These are phyloP conservation scores for Sphaceloma murrayae DNA, from an alignment of 2,329 filamentous ascomycete genomes.

Conservation along the genomic window DNA sequence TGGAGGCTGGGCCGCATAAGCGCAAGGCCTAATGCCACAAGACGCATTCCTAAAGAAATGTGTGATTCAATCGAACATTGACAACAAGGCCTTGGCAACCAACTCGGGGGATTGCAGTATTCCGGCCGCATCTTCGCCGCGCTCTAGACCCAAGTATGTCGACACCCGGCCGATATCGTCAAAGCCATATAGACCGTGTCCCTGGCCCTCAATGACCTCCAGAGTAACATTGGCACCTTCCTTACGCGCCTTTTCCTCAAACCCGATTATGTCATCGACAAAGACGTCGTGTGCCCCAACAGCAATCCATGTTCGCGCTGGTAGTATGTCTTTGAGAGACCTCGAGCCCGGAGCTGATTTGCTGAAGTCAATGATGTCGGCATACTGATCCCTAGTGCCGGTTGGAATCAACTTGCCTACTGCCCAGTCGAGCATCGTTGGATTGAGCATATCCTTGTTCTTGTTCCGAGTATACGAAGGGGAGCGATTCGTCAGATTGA, in stretches of 20 bases:
- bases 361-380: constrained; percentile 5
- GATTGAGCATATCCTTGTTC: constrained; percentile 7
- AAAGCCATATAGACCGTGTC: constrained; percentile 5
- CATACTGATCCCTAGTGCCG: neutral
- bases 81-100: too few relatives aligned
- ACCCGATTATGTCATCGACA: constrained; percentile 11
- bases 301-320: constrained; percentile 11
- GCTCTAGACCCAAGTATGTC: neutral
- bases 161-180: neutral
- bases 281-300: constrained; percentile 10
- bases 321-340: constrained; percentile 11
- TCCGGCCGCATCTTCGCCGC: too few relatives aligned
- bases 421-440: neutral
- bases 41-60: too few relatives aligned
- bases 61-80: too few relatives aligned
- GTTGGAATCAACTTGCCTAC: neutral
- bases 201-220: constrained; percentile 2
- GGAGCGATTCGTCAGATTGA: constrained; percentile 13
- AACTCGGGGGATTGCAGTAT: too few relatives aligned
- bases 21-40: too few relatives aligned
- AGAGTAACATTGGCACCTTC: constrained; percentile 12
- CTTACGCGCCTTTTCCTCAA: neutral
- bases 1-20: too few relatives aligned
- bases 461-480: constrained; percentile 12
- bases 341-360: neutral